Conservation (phyloP, 768 basidiomycete genomes). For the Podaxis sp. region DNA sequence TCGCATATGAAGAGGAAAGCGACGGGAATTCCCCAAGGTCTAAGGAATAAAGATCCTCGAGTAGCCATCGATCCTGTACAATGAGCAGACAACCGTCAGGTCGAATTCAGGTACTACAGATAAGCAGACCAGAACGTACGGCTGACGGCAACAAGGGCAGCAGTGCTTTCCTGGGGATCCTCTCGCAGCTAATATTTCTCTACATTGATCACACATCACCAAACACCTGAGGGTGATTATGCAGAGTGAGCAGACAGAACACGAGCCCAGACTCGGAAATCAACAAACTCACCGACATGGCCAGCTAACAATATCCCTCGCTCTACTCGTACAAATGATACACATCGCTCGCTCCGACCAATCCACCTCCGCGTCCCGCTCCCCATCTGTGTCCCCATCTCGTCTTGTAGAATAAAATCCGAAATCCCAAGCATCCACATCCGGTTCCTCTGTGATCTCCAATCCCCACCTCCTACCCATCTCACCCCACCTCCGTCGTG, state of each 20-base stretch:
- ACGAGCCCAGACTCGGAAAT: constrained; percentile 16
- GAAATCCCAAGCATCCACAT: constrained; percentile 21
- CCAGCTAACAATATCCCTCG: constrained; percentile 77
- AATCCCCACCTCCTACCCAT: constrained; percentile 16
- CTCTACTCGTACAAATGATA: constrained; percentile 70
- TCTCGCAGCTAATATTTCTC: constrained; percentile 56
- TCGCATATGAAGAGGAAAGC: background rate
- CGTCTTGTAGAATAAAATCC: constrained; percentile 1
- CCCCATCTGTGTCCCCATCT: constrained; percentile 5
- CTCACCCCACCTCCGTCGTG: constrained; percentile 8
- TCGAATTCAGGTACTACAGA: background rate
- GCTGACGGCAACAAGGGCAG: constrained; percentile 66
- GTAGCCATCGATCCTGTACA: constrained; percentile 46
- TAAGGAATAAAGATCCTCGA: constrained; percentile 63
- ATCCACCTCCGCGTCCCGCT: constrained; percentile 19
- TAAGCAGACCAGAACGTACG: constrained; percentile 21
- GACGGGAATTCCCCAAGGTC: background rate
- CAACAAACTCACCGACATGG: constrained; percentile 62
- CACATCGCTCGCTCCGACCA: constrained; percentile 35
- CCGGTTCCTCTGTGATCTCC: constrained; percentile 16
- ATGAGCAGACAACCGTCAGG: background rate
- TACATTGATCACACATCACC: constrained; percentile 64
- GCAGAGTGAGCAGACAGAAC: background rate
- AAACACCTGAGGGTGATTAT: constrained; percentile 38
- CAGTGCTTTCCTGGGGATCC: constrained; percentile 55